phyloP scores from a whole-genome alignment of 2,329 filamentous ascomycete genomes.

The Didymellaceae sp. region DNA sequence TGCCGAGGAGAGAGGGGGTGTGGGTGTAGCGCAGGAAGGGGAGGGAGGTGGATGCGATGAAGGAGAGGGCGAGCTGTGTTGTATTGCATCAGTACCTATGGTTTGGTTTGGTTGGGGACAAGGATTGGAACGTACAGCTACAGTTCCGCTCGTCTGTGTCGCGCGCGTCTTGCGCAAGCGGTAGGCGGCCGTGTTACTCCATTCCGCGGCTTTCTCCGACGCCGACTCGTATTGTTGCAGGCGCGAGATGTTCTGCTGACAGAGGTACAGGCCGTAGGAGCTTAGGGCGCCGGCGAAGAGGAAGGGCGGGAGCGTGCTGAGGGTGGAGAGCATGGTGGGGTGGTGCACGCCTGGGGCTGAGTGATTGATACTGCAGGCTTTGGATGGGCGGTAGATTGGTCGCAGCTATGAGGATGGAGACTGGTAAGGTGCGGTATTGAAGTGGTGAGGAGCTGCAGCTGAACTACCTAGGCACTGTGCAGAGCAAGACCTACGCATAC shows the following conservation, averaged over 20 bases:
- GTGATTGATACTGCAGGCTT: background rate
- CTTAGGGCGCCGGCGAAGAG: constrained; percentile 31
- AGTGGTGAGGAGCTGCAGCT: too few relatives aligned
- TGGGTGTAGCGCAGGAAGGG: constrained; percentile 21
- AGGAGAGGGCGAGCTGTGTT: constrained; percentile 29
- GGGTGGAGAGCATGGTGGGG: constrained; percentile 2
- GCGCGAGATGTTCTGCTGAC: constrained; percentile 45
- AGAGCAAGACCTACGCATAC: background rate
- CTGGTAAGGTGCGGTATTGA: too few relatives aligned
- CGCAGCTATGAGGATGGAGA: too few relatives aligned
- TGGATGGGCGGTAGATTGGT: too few relatives aligned
- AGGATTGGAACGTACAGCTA: constrained; percentile 32
- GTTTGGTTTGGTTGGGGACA: background rate
- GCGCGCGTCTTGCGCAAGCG: constrained; percentile 44
- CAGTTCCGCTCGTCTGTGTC: constrained; percentile 43
- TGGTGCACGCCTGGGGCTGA: background rate
- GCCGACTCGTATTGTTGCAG: constrained; percentile 45
- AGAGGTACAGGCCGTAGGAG: constrained; percentile 41
- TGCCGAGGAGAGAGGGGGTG: constrained; percentile 12
- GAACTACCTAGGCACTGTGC: too few relatives aligned
- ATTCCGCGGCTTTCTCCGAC: constrained; percentile 47
- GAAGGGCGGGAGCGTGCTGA: constrained; percentile 23
- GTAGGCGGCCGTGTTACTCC: constrained; percentile 41
- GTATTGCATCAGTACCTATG: background rate
- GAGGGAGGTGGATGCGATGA: constrained; percentile 29